Evolutionary conservation across 1,139 yeast genomes (phyloP).

Genomic region (Lipomyces yarrowii): DNA sequence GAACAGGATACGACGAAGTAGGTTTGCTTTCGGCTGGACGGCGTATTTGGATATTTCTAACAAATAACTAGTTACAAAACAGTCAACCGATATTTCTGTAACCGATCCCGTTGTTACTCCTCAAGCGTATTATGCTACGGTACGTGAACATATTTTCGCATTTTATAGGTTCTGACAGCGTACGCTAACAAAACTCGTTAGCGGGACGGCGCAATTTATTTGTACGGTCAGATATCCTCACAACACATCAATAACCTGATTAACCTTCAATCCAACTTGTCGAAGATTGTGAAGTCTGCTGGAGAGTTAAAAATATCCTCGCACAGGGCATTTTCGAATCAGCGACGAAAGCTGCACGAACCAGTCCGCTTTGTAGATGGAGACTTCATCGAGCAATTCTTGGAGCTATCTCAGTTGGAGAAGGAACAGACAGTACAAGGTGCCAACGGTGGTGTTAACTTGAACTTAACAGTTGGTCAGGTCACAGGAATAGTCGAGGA

Average conservation of each 20-base stretch:
- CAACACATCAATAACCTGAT: conserved; percentile 28
- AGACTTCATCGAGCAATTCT: conserved; percentile 33
- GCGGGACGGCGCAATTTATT: conserved; percentile 34
- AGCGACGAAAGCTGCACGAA: conserved; percentile 19
- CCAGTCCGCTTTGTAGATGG: conserved; percentile 35
- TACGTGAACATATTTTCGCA: conserved; percentile 9
- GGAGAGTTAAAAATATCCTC: conserved; percentile 30
- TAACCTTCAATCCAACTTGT: conserved; percentile 31
- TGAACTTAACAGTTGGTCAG: conserved; percentile 24
- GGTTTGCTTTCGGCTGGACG: background rate
- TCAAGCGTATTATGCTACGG: conserved; percentile 33
- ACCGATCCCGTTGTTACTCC: conserved; percentile 24
- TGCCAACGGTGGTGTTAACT: conserved; percentile 5
- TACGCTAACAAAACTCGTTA: conserved; percentile 3
- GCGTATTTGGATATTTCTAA: background rate
- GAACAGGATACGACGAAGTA: conserved; percentile 30
- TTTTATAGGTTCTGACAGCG: background rate
- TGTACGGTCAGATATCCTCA: conserved; percentile 28
- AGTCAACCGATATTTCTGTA: conserved; percentile 11
- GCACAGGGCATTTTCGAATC: conserved; percentile 28
- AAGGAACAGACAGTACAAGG: conserved; percentile 28
- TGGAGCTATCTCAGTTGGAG: conserved; percentile 28
- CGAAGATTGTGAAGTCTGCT: conserved; percentile 21
- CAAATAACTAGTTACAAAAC: background rate
- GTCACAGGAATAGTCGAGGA: conserved; percentile 31